Evolutionary conservation across 2,329 filamentous ascomycete genomes (phyloP), one percentile per base, ranked within the genome.

Genomic region (Talaromyces albobiverticillius): DNA sequence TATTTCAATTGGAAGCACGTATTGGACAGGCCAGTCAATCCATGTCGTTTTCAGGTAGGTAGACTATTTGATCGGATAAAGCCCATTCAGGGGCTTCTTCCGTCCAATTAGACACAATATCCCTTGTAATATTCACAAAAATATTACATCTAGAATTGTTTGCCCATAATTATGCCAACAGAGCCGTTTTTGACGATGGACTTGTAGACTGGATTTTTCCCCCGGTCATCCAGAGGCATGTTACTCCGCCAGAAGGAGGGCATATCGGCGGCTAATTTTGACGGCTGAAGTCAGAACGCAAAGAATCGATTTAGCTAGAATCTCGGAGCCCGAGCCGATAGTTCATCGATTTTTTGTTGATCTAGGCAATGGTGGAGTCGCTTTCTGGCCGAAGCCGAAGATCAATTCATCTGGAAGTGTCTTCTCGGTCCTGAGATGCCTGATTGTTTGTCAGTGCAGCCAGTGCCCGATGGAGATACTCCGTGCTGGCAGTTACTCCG

Each of bases 321-420:
- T 11, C 16, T 49, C 46, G 46, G 46, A 49, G 34, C 11, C 47
- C 26, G 47, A 50, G 10, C n/a, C 13, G 26, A 50, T 50, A 26
- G 22, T 43, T 25, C 18, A 16, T 29, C 20, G 36, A 9, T 38
- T 16, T 38, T 7, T 5, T 20, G 8, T 16, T 38, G 34, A 18
- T 38, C n/a, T 38, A n/a, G 16, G 8, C n/a, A 20, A 38, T 4
- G 32, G 16, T 38, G 34, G 16, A 38, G n/a, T 38, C n/a, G 31
- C n/a, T 34, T 34, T 34, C 31, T 14, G 13, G 11, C 10, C n/a
- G 31, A n/a, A 31, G 5, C 9, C n/a, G n/a, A n/a, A n/a, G n/a
- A n/a, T n/a, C n/a, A n/a, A n/a, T n/a, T n/a, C n/a, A n/a, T n/a
- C n/a, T n/a, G 10, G 26, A 29, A 29, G 26, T 10, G 26, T 29